A percentile compares a stretch with the other conserved stretches of the same genome.
Conservation (phyloP, 495 filamentous ascomycete genomes). For the Penicillium coffeae region DNA sequence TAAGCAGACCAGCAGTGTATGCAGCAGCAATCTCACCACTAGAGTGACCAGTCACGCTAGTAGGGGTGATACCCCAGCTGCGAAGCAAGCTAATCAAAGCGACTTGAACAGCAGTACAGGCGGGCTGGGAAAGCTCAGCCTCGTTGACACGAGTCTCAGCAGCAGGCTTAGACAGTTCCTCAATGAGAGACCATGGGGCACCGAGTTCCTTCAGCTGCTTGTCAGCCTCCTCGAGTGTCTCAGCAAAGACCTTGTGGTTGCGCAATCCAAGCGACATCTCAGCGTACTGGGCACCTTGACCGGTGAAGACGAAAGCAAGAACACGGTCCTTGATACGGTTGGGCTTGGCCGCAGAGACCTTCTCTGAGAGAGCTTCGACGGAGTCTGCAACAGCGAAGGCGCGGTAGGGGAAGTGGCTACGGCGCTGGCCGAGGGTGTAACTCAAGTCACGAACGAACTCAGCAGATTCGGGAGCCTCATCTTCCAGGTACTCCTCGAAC, state of each 20-base stretch:
- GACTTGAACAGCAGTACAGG: conserved; percentile 51
- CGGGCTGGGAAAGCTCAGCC: conserved; percentile 34
- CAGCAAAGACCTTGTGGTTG: conserved; percentile 9
- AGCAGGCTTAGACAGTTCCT: conserved; percentile 5
- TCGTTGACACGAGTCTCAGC: conserved; percentile 8
- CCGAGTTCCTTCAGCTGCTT: conserved; percentile 10
- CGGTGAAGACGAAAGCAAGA: conserved; percentile 63
- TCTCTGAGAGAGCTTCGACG: not conserved
- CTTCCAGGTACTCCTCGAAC: not conserved
- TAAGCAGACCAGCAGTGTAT: conserved; percentile 51
- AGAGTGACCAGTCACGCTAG: conserved; percentile 57
- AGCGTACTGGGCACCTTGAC: conserved; percentile 60
- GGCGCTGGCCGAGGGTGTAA: not conserved
- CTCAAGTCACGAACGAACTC: not conserved
- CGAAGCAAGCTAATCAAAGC: conserved; percentile 42
- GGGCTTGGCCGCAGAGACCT: not conserved
- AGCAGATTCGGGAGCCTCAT: not conserved
- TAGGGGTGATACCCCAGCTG: conserved; percentile 40
- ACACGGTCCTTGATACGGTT: not conserved
- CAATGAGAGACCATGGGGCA: conserved; percentile 18
- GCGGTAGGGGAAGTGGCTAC: not conserved
- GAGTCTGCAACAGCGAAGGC: not conserved
- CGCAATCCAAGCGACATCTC: conserved; percentile 37
- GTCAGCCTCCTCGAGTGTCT: conserved; percentile 10
- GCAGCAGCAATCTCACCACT: conserved; percentile 63